These are phyloP conservation scores for Hanseniaspora singularis DNA, from an alignment of 805 yeast species.

Conservation along the genomic window DNA sequence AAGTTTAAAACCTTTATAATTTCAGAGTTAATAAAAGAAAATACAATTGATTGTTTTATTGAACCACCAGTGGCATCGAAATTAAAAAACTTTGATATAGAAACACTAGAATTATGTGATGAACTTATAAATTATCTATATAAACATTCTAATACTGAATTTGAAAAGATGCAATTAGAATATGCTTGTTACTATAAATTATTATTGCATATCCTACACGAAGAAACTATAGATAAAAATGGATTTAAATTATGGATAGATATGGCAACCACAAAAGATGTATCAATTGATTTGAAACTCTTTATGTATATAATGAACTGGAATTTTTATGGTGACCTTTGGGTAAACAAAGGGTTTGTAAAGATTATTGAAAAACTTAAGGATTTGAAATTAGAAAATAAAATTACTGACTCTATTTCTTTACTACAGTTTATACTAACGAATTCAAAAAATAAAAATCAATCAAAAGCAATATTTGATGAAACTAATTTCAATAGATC, in stretches of 20 bases:
- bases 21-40: background rate
- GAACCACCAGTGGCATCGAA: slow-evolving; percentile 21
- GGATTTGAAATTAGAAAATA: slow-evolving; percentile 22
- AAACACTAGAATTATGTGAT: slow-evolving; percentile 20
- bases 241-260: slow-evolving; percentile 16
- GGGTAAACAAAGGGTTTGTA: slow-evolving; percentile 25
- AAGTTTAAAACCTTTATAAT: slow-evolving; percentile 19
- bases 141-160: slow-evolving; percentile 8
- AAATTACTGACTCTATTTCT: slow-evolving; percentile 17
- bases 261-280: background rate
- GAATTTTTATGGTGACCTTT: slow-evolving; percentile 24
- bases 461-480: too few species aligned
- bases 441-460: background rate
- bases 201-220: slow-evolving; percentile 23
- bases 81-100: slow-evolving; percentile 20
- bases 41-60: slow-evolving; percentile 20
- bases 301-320: slow-evolving; percentile 23
- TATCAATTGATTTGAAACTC: slow-evolving; percentile 23
- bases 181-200: slow-evolving; percentile 21
- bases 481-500: too few species aligned
- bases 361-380: slow-evolving; percentile 21
- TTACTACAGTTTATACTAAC: slow-evolving; percentile 16
- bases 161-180: slow-evolving; percentile 19
- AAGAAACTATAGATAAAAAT: slow-evolving; percentile 19
- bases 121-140: slow-evolving; percentile 16